phyloP scores from a whole-genome alignment of 371 early-diverging fungal genomes.

The Mucor piriformis region DNA sequence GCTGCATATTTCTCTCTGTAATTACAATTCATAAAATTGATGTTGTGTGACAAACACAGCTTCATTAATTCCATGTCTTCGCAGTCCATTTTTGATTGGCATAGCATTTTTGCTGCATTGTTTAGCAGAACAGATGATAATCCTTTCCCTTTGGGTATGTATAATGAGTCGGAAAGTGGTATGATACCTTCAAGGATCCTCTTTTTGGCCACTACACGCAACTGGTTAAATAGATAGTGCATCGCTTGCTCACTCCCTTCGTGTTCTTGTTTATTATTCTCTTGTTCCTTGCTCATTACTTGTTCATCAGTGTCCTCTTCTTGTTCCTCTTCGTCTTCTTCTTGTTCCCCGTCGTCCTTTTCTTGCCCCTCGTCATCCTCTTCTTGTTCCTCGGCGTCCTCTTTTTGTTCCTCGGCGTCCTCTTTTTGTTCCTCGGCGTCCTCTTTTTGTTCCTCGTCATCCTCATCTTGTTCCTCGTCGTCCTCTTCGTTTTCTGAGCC shows the following conservation, averaged over 20 bases:
- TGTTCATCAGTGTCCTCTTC: too few species aligned
- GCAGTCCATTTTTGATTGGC: slow-evolving; percentile 20
- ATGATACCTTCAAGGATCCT: slow-evolving; percentile 23
- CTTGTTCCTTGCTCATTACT: too few species aligned
- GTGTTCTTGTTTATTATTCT: slow-evolving; percentile 14
- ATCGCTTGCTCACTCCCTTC: background rate
- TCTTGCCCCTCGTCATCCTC: too few species aligned
- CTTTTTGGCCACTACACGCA: slow-evolving; percentile 25
- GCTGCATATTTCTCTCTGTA: slow-evolving; percentile 23
- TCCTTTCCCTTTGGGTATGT: slow-evolving; percentile 21
- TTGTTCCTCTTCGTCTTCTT: too few species aligned
- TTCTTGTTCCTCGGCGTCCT: too few species aligned
- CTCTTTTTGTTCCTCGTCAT: slow-evolving; percentile 11
- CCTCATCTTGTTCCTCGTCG: slow-evolving; percentile 1
- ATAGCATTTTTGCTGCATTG: slow-evolving; percentile 18
- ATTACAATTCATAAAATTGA: slow-evolving; percentile 20
- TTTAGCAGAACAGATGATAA: slow-evolving; percentile 1
- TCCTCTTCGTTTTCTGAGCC: too few species aligned
- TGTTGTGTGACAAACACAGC: slow-evolving; percentile 17
- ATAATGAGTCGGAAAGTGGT: slow-evolving; percentile 21
- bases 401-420: too few species aligned
- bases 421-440: slow-evolving; percentile 12
- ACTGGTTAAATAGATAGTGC: slow-evolving; percentile 13
- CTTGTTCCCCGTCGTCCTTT: too few species aligned
- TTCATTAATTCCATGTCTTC: slow-evolving; percentile 22